Evolutionary conservation across 805 yeast genomes (phyloP).

Genomic region (Pichia nakasei): DNA sequence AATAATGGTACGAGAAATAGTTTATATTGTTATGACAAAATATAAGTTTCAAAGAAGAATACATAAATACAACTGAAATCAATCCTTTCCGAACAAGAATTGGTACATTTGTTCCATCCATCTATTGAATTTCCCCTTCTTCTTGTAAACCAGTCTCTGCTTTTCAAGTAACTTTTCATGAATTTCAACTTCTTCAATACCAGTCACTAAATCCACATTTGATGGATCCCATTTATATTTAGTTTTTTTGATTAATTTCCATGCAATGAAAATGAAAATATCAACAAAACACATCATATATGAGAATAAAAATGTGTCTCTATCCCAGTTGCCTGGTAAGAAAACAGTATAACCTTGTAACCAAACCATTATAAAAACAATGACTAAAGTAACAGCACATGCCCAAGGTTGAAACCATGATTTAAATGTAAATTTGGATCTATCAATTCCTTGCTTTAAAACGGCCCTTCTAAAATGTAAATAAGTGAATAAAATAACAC

Average conservation of each 20-base stretch:
- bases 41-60: too few relatives aligned
- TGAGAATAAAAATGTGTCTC: conserved; percentile 53
- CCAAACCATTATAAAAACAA: conserved; percentile 30
- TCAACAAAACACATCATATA: conserved; percentile 63
- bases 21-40: too few relatives aligned
- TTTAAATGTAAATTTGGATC: conserved; percentile 37
- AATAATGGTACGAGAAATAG: too few relatives aligned
- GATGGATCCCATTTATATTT: conserved; percentile 33
- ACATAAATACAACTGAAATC: not conserved
- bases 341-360: conserved; percentile 43
- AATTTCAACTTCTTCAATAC: conserved; percentile 46
- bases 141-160: conserved; percentile 4
- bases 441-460: conserved; percentile 41
- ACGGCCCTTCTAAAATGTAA: conserved; percentile 55
- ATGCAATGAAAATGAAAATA: conserved; percentile 36
- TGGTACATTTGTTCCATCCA: conserved; percentile 3
- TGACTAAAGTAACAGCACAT: conserved; percentile 14
- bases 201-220: conserved; percentile 46
- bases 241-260: conserved; percentile 47
- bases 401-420: conserved; percentile 34
- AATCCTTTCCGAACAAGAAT: conserved; percentile 13
- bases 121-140: conserved; percentile 2
- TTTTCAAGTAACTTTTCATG: conserved; percentile 35
- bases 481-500: conserved; percentile 48
- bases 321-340: conserved; percentile 56